phyloP scores from a whole-genome alignment of 106 monocot genomes.

The Agapanthus africanus region DNA sequence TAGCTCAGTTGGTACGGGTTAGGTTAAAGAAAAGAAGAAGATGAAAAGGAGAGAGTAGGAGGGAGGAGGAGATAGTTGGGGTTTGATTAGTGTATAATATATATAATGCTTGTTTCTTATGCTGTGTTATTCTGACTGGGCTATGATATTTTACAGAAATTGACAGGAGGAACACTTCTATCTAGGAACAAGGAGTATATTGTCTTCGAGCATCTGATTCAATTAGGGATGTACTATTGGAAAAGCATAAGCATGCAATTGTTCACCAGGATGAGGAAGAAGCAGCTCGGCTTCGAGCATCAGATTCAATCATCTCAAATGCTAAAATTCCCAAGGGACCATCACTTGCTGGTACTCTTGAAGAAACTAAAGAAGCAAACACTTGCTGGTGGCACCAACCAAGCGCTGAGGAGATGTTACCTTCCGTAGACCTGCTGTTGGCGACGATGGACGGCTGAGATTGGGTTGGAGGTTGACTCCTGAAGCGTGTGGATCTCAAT shows the following conservation, averaged over 20 bases:
- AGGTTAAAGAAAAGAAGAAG: too few species aligned
- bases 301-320: constrained; percentile 24
- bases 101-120: too few species aligned
- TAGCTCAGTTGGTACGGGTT: too few species aligned
- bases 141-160: constrained; percentile 44
- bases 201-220: constrained; percentile 69
- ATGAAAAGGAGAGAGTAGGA: too few species aligned
- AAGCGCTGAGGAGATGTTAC: constrained; percentile 46
- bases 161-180: constrained; percentile 80
- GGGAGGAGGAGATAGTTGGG: too few species aligned
- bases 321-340: constrained; percentile 23
- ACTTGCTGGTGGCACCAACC: constrained; percentile 50
- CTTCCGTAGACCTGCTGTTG: too few species aligned
- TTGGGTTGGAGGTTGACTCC: too few species aligned
- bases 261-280: constrained; percentile 73
- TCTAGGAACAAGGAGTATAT: constrained; percentile 96
- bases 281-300: constrained; percentile 57
- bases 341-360: constrained; percentile 77
- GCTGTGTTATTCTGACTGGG: neutral
- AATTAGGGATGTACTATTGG: constrained; percentile 38
- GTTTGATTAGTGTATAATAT: too few species aligned
- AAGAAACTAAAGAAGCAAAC: constrained; percentile 74
- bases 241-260: constrained; percentile 52
- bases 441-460: too few species aligned
- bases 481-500: too few species aligned